These are phyloP conservation scores for Mycosphaerella arachidis DNA, from an alignment of 2,329 filamentous ascomycete genomes.

Conservation along the genomic window DNA sequence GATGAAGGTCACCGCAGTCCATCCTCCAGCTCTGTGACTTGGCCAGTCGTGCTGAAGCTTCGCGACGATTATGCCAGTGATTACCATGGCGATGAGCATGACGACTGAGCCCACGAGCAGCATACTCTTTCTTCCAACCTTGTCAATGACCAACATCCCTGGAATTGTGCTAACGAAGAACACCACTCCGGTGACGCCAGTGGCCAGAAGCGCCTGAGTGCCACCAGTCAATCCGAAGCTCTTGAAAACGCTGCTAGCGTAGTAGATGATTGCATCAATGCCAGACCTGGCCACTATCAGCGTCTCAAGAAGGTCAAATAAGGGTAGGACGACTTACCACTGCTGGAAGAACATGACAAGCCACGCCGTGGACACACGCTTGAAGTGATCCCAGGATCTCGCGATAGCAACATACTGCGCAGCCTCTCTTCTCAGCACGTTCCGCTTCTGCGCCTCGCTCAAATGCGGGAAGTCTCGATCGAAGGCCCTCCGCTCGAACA, in stretches of 20 bases:
- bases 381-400: conserved; percentile 30
- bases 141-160: conserved; percentile 40
- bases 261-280: conserved; percentile 45
- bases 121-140: conserved; percentile 38
- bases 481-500: conserved; percentile 43
- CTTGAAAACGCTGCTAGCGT: conserved; percentile 36
- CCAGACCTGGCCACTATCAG: conserved; percentile 15
- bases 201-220: conserved; percentile 37
- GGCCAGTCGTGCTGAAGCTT: conserved; percentile 43
- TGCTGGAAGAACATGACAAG: conserved; percentile 54
- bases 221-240: conserved; percentile 35
- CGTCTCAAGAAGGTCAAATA: too few species aligned
- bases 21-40: conserved; percentile 54
- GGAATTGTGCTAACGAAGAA: conserved; percentile 40
- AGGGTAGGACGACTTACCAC: conserved; percentile 17
- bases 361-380: conserved; percentile 45
- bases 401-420: conserved; percentile 15
- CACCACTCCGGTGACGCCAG: conserved; percentile 39
- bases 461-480: conserved; percentile 16
- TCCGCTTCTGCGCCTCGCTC: conserved; percentile 6
- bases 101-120: conserved; percentile 42
- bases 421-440: conserved; percentile 8
- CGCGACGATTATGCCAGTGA: conserved; percentile 53
- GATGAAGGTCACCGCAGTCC: conserved; percentile 63
- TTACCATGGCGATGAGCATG: conserved; percentile 46